Base-by-base conservation (phyloP, 495 filamentous ascomycete species). In the Neurospora pannonica region DNA sequence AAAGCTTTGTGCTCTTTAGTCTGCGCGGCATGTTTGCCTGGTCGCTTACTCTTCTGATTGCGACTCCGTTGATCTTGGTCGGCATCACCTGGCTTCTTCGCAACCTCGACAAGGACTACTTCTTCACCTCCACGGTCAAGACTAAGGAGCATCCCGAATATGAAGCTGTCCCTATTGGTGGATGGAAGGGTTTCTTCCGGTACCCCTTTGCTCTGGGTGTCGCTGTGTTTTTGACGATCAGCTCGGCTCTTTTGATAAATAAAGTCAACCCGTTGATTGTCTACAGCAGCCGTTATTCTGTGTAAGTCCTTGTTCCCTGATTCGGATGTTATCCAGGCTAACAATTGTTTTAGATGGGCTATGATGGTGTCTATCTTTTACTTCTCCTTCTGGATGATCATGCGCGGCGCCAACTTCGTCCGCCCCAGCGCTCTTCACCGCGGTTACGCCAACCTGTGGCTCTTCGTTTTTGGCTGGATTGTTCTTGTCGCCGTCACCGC, bases 381-480 rank as follows among this genome's bases (percentile, higher is more conserved):
- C 76, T 89, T 91, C 75, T 75, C 91, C 34, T 90, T 92, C 34
- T 99, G 95, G 95, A 90, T 94, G 71, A 86, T 97, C 71, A 92
- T 95, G 76, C 88, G 92, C 9, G 91, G 93, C 5, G 92, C 93
- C 17, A 92, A 96, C 80, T 92, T 89, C 75, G 88, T 91, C 7
- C 88, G 94, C n/a, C 95, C 95, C 13, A 94, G 92, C 5, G 96
- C 95, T 4, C 88, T 99, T 28, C 92, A 94, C 71, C 86, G 95
- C 38, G 87, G 90, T 21, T 97, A 97, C 82, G 88, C 89, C 48
- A 87, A 92, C 40, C 87, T 96, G 28, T 97, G 96, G 94, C 86
- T 96, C 74, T 97, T 93, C 79, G 75, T 89, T 36, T 79, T 93
- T 10, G 86, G 89, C 38, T 97, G 94, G 90, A 81, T 89, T 24